Evolutionary conservation across 2,329 filamentous ascomycete species (phyloP), one percentile per base, ranked within the genome.

Genomic region (Arachnomyces sp.): DNA sequence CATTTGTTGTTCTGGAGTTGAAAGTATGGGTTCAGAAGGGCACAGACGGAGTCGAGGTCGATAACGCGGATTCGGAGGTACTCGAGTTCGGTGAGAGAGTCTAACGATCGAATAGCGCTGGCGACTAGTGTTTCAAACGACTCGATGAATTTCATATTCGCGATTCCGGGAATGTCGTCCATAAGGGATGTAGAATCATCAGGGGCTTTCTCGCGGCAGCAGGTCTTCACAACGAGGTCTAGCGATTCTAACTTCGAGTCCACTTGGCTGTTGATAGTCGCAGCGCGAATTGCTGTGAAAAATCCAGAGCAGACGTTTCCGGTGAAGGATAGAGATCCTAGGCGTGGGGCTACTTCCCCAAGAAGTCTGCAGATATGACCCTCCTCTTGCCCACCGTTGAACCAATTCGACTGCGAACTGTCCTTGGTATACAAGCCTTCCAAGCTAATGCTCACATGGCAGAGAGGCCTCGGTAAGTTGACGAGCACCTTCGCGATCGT

Each of bases 221-320:
- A 82, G 45, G 84, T 84, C 63, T 84, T 84, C 40, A 87, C 79
- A 0, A 81, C 80, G 33, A 87, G 61, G 50, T 87, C 82, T 15
- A 87, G 70, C 2, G 77, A 80, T 59, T 77, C 77, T 33, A 87
- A 71, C 12, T 53, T 56, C 3, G 59, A 56, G 18, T 49, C 42
- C 8, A 46, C 64, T 68, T 12, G 67, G 62, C 32, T 71, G 59
- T 31, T 70, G 59, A 74, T 68, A 25, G 70, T 68, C 20, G 67
- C 61, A 33, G 64, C 63, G n/a, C 71, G 66, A 4, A 77, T 71
- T 28, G 70, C 59, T 34, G 78, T 73, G 52, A 87, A 87, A 44
- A 86, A 77, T n/a, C 67, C 65, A 41, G 77, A 74, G 53, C 83
- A 87, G 15, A 86, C 68, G 42, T 82, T 77, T 2, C 83, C 83